These are phyloP conservation scores for Coniochaeta pulveracea DNA, from an alignment of 2,329 filamentous ascomycete species.

Conservation along the genomic window DNA sequence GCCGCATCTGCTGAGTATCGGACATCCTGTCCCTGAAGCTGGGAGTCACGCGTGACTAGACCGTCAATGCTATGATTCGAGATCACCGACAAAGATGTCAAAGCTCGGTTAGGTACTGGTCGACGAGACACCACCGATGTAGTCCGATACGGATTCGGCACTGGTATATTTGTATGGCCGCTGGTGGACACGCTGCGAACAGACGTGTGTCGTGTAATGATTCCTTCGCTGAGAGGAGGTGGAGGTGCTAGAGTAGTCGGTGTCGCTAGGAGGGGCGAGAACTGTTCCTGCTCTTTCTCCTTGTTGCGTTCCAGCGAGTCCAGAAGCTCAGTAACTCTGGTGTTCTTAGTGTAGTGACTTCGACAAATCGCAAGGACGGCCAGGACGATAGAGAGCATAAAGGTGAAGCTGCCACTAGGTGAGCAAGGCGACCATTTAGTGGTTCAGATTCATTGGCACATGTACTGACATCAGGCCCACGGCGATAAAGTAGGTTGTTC, in stretches of 20 bases:
- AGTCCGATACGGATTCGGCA: background rate
- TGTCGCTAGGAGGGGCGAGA: conserved; percentile 6
- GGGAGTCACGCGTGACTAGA: conserved; percentile 7
- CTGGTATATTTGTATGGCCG: background rate
- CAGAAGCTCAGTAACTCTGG: conserved; percentile 13
- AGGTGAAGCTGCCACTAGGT: conserved; percentile 15
- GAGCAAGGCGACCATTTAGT: too few relatives aligned
- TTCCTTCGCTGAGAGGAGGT: conserved; percentile 13
- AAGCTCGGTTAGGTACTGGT: conserved; percentile 5
- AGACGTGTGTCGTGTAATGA: conserved; percentile 15
- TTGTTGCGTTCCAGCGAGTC: conserved; percentile 13
- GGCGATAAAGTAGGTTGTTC: conserved; percentile 19
- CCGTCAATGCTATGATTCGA: background rate
- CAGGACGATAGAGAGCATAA: conserved; percentile 17
- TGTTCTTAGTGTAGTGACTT: conserved; percentile 15
- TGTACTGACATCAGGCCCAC: conserved; percentile 16
- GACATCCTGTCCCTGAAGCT: conserved; percentile 3
- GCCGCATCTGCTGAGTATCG: conserved; percentile 9
- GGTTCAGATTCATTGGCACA: too few relatives aligned
- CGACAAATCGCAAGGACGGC: conserved; percentile 19
- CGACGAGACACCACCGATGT: conserved; percentile 7
- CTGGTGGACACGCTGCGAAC: conserved; percentile 11
- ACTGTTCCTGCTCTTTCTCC: conserved; percentile 13
- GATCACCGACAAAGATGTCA: background rate
- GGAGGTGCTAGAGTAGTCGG: conserved; percentile 2